Evolutionary conservation across 2,329 filamentous ascomycete genomes (phyloP).

Genomic region (Drechslera avenae): DNA sequence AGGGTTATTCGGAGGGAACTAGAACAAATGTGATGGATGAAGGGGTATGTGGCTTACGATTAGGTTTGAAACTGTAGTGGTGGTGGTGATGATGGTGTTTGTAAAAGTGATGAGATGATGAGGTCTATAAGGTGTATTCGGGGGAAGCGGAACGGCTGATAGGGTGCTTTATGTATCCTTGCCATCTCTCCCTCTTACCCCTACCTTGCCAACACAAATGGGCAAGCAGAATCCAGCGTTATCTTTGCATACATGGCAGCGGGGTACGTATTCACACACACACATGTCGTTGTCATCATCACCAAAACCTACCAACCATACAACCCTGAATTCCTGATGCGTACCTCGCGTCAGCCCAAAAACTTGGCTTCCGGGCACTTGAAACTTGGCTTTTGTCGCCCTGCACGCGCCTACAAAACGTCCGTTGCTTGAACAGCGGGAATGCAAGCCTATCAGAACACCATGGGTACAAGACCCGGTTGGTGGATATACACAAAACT

Average conservation of each 20-base stretch:
- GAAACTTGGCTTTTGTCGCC: constrained; percentile 12
- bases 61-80: not conserved
- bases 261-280: no score
- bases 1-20: not conserved
- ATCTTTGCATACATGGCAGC: no score
- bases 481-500: no score
- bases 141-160: not conserved
- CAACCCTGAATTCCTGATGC: no score
- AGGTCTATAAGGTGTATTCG: not conserved
- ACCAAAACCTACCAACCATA: no score
- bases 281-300: no score
- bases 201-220: no score
- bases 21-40: no score
- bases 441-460: not conserved
- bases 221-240: not conserved
- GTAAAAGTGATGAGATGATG: not conserved
- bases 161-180: no score
- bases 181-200: no score
- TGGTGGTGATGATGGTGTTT: no score
- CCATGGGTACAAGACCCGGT: not conserved
- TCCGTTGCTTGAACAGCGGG: not conserved
- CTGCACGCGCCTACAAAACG: not conserved
- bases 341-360: not conserved
- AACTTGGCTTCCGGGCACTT: constrained; percentile 19
- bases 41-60: no score